Percentiles rank a stretch among this genome's conserved stretches.
phyloP scores from a whole-genome alignment of 495 filamentous ascomycete genomes.

The Extremus antarcticus region DNA sequence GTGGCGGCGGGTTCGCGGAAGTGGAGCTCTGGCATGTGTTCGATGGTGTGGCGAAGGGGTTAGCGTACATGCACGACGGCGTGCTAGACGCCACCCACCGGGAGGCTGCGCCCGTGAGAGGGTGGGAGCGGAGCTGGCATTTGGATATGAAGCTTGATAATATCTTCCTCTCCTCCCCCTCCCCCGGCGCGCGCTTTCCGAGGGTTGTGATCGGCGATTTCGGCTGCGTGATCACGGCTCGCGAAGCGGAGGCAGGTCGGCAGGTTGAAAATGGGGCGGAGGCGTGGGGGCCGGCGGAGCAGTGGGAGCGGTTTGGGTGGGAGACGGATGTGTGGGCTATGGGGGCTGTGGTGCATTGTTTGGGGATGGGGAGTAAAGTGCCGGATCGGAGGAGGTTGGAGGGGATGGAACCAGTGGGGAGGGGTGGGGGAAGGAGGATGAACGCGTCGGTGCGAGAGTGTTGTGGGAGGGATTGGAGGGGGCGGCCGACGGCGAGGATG shows the following conservation, averaged over 20 bases:
- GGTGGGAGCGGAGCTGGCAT: constrained; percentile 2
- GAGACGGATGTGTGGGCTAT: constrained; percentile 4
- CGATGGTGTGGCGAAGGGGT: neutral
- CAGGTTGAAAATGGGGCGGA: neutral
- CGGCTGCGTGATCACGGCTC: constrained; percentile 1
- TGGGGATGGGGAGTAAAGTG: no score
- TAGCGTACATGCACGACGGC: constrained; percentile 3
- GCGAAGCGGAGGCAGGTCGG: neutral
- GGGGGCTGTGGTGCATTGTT: constrained; percentile 2
- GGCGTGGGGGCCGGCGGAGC: neutral
- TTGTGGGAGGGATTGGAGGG: no score
- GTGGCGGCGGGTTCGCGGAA: neutral
- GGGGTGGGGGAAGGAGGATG: no score
- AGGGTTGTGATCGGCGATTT: constrained; percentile 10
- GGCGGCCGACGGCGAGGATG: no score
- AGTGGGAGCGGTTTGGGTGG: neutral
- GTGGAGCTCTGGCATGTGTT: constrained; percentile 1
- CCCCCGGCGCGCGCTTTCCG: neutral
- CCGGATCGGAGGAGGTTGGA: no score
- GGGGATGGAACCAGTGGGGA: no score
- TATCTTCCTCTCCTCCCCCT: constrained; percentile 1
- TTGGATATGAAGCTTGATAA: constrained; percentile 4
- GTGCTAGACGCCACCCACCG: neutral
- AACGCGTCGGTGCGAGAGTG: no score
- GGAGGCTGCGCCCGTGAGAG: neutral